These are phyloP conservation scores for Geotrichum bryndzae DNA, from an alignment of 1,139 yeast genomes.

Conservation along the genomic window DNA sequence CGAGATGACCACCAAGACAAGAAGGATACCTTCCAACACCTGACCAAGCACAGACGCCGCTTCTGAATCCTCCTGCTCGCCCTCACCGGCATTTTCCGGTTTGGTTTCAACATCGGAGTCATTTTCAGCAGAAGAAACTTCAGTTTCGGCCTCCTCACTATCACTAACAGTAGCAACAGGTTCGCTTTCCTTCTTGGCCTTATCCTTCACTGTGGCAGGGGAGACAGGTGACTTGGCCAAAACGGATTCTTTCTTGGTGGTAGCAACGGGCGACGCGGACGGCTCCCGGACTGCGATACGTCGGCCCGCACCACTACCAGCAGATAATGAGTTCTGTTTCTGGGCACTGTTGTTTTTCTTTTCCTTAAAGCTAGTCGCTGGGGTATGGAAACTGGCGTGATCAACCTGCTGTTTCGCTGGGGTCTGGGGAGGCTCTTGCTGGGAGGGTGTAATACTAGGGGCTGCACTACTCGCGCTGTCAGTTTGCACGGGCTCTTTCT, in stretches of 20 bases:
- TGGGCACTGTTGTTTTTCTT: not conserved
- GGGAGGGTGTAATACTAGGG: not conserved
- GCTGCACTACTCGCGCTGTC: not conserved
- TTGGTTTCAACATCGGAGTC: conserved; percentile 8
- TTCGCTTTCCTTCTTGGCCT: not conserved
- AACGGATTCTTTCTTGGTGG: not conserved
- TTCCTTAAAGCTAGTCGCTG: not conserved
- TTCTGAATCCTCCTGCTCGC: not conserved
- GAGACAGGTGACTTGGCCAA: not conserved
- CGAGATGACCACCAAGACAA: not conserved
- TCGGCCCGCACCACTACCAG: not conserved
- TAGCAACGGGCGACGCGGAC: not conserved
- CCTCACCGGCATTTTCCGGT: not conserved
- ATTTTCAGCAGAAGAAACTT: conserved; percentile 8
- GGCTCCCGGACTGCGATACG: not conserved
- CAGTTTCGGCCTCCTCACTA: conserved; percentile 13
- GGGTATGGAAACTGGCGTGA: not conserved
- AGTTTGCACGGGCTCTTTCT: not conserved
- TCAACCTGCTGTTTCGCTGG: not conserved
- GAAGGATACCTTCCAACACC: not conserved
- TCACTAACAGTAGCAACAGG: conserved; percentile 4
- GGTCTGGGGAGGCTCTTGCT: not conserved
- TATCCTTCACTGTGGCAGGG: not conserved
- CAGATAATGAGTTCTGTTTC: not conserved
- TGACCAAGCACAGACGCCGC: not conserved